Evolutionary conservation across 2,329 filamentous ascomycete genomes (phyloP).

Genomic region (Aspergillus pseudoviridinutans): DNA sequence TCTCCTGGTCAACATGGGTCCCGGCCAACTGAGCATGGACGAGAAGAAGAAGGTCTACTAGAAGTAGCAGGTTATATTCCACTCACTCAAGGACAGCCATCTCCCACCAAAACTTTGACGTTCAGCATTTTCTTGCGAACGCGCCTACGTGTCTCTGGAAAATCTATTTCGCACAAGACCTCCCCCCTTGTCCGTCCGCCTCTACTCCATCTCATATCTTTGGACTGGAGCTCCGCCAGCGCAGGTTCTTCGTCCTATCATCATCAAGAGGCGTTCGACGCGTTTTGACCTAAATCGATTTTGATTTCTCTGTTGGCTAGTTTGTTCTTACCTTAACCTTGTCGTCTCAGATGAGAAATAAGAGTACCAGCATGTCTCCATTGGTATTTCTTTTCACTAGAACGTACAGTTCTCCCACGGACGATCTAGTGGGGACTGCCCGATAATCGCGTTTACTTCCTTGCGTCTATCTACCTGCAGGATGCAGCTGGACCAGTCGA

Average conservation of each 20-base stretch:
- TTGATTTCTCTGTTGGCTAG: background rate
- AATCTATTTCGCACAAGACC: background rate
- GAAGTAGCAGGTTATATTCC: background rate
- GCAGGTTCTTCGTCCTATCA: background rate
- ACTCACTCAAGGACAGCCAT: slow-evolving; percentile 5
- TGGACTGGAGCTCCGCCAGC: background rate
- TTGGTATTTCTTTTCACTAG: too few relatives aligned
- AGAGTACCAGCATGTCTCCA: background rate
- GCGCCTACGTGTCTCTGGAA: background rate
- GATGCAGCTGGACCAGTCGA: background rate
- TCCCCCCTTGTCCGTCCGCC: background rate
- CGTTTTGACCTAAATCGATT: background rate
- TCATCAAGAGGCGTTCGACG: background rate
- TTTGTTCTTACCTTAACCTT: background rate
- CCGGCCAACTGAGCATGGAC: slow-evolving; percentile 95
- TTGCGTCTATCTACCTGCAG: background rate
- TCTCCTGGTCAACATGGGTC: slow-evolving; percentile 96
- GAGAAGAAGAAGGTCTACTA: slow-evolving; percentile 99
- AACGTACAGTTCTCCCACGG: too few relatives aligned
- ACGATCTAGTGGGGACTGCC: background rate
- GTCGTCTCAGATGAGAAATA: background rate
- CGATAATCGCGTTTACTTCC: too few relatives aligned
- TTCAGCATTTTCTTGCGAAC: background rate
- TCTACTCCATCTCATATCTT: background rate
- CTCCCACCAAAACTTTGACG: background rate